Conservation (phyloP, 2,329 filamentous ascomycete species). For the Colletotrichum spinosum region DNA sequence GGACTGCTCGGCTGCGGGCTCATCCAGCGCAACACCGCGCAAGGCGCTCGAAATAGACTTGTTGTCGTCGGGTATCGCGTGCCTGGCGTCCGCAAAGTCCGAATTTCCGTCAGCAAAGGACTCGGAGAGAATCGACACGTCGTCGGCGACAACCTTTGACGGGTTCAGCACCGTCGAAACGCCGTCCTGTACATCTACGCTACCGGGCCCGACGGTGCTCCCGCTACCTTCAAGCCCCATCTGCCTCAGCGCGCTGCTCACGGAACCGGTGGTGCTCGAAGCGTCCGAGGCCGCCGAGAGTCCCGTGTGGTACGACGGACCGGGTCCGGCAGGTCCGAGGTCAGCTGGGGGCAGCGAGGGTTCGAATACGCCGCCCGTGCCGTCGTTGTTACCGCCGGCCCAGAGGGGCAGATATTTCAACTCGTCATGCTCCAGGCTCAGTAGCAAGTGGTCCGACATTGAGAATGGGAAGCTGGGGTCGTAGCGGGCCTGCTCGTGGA, state of each 20-base stretch:
- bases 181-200: constrained; percentile 53
- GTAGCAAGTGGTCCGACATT: constrained; percentile 59
- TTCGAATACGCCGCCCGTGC: constrained; percentile 62
- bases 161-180: constrained; percentile 50
- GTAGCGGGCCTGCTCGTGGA: constrained; percentile 41
- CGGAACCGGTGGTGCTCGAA: constrained; percentile 49
- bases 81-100: constrained; percentile 50
- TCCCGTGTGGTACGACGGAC: constrained; percentile 60
- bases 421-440: constrained; percentile 67
- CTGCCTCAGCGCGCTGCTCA: constrained; percentile 49
- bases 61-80: constrained; percentile 46
- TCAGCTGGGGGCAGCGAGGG: constrained; percentile 53
- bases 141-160: constrained; percentile 48
- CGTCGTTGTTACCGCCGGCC: constrained; percentile 68
- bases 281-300: constrained; percentile 49
- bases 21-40: constrained; percentile 23
- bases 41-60: constrained; percentile 42
- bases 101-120: constrained; percentile 46
- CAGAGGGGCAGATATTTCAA: constrained; percentile 73
- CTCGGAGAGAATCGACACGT: constrained; percentile 49
- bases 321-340: constrained; percentile 59
- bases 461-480: constrained; percentile 47
- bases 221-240: constrained; percentile 47
- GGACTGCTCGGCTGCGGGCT: constrained; percentile 10
- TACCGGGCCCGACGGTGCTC: constrained; percentile 48